Conservation (phyloP, 2,329 filamentous ascomycete species). For the Chaetomiaceae sp. region DNA sequence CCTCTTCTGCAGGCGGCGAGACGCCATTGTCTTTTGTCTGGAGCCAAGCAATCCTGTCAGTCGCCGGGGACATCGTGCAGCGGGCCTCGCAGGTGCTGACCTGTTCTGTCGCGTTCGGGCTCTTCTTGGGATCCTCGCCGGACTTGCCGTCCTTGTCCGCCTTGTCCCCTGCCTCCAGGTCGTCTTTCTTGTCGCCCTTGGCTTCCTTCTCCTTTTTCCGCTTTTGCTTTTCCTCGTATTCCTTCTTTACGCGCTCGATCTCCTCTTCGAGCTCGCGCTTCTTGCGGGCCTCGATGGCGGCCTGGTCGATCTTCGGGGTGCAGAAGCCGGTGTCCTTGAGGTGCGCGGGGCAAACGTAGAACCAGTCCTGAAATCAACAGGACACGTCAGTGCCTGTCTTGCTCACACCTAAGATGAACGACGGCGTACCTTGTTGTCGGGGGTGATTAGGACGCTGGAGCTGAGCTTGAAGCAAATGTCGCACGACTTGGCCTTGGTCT, state of each 20-base stretch:
- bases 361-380: constrained; percentile 60
- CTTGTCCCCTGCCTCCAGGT: constrained; percentile 40
- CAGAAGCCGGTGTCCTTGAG: constrained; percentile 81
- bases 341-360: constrained; percentile 83
- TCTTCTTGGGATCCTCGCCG: constrained; percentile 35
- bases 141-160: constrained; percentile 30
- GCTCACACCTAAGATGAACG: not conserved
- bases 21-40: constrained; percentile 24
- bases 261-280: constrained; percentile 64
- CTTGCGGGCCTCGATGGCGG: constrained; percentile 58
- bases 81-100: not conserved
- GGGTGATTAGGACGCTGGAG: constrained; percentile 80
- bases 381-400: not conserved
- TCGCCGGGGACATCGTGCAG: not conserved
- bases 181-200: constrained; percentile 48
- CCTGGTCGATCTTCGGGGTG: constrained; percentile 66
- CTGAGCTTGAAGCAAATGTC: constrained; percentile 89
- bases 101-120: constrained; percentile 1
- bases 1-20: constrained; percentile 30
- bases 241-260: constrained; percentile 63
- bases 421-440: constrained; percentile 78
- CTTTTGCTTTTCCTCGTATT: constrained; percentile 70
- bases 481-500: constrained; percentile 77
- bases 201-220: constrained; percentile 66
- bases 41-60: not conserved